A percentile compares a stretch with the other conserved stretches of the same genome.
These are phyloP conservation scores for Aphanomyces invadans DNA, from an alignment of 352 stramenopile genomes.

Conservation along the genomic window DNA sequence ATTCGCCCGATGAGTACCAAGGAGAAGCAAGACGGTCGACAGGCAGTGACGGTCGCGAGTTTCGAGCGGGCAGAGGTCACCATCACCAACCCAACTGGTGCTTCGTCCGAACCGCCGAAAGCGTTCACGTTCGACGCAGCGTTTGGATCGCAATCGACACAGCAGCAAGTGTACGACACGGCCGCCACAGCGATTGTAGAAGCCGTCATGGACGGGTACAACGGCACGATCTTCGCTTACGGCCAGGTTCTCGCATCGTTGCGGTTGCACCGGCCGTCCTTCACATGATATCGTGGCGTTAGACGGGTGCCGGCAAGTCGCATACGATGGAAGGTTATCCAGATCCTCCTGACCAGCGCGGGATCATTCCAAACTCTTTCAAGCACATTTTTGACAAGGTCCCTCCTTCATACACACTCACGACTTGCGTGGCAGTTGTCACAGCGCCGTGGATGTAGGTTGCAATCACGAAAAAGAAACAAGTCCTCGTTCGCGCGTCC, in stretches of 20 bases:
- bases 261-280: neutral
- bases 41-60: constrained; percentile 73
- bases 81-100: constrained; percentile 74
- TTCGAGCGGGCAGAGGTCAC: constrained; percentile 86
- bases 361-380: constrained; percentile 95
- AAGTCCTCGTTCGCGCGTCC: constrained; percentile 91
- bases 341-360: constrained; percentile 79
- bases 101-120: constrained; percentile 79
- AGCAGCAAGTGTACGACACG: constrained; percentile 91
- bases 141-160: constrained; percentile 88
- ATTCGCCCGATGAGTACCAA: constrained; percentile 93
- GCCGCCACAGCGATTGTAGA: constrained; percentile 87
- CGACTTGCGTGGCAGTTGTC: too few relatives aligned
- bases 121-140: constrained; percentile 97
- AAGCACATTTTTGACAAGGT: constrained; percentile 96
- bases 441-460: too few relatives aligned
- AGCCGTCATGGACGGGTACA: constrained; percentile 87
- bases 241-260: constrained; percentile 68
- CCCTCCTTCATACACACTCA: constrained; percentile 20
- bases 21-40: constrained; percentile 90
- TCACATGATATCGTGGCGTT: neutral
- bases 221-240: constrained; percentile 95
- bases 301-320: constrained; percentile 67
- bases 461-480: constrained; percentile 61
- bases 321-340: constrained; percentile 89